Base-by-base conservation (phyloP, 495 filamentous ascomycete species). In the Aspergillus asperescens region DNA sequence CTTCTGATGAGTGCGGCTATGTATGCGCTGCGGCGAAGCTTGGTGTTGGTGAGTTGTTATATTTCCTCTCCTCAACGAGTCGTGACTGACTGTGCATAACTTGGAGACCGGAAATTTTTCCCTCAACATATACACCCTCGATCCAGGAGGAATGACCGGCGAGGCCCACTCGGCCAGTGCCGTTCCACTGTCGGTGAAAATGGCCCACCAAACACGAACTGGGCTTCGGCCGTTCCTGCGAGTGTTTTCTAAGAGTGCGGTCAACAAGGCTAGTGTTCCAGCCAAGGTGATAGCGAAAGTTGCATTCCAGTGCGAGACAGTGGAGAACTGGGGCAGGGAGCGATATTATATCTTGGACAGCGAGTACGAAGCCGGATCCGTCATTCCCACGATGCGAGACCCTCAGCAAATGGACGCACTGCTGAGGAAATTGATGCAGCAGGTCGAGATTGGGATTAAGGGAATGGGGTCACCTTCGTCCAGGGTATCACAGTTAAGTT, bases 281-380 rank as follows among this genome's bases (percentile, higher is more conserved):
- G 70, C 67, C 54, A 72, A 72, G 49, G 65, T 59, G 37, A 68
- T 74, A 39, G 63, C 65, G 46, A 70, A 61, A 59, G 64, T 74
- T 15, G 64, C 71, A 63, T 74, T 74, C 60, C 65, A 67, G 35
- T 46, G 45, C n/a, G 61, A 62, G 10, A 55, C 57, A 41, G 66
- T 65, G 62, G 66, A 64, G 63, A 62, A 57, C 47, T 59, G 61
- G 57, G 61, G 61, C 18, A 63, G 58, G 37, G 71, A 74, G 48
- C 64, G 63, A 47, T 74, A 74, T 61, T 71, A 63, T 61, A 68
- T 74, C 27, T 54, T 72, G 35, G 63, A 69, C 22, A 60, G 55
- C 44, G 66, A 70, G 42, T 74, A 71, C 39, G 67, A 74, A 39
- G 70, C 67, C 61, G 64, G 57, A 63, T 73, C 68, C 58, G 68